Percentiles rank a stretch among this genome's conserved stretches.
phyloP scores from a whole-genome alignment of 176 grass and related monocot genomes.

The Carex myosuroides region DNA sequence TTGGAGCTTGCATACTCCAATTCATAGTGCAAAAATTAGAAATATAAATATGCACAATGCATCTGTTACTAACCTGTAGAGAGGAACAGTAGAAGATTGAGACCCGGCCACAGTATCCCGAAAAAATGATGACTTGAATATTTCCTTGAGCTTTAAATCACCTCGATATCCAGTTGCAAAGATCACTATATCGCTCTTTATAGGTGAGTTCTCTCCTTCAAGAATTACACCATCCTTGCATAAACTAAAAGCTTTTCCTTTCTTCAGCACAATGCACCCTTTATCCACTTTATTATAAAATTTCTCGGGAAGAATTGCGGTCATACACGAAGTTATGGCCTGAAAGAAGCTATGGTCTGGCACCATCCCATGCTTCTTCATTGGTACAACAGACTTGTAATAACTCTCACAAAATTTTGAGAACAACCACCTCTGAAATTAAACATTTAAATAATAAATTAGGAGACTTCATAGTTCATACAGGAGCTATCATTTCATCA shows the following conservation, averaged over 20 bases:
- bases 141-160: constrained; percentile 34
- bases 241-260: constrained; percentile 33
- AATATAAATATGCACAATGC: background rate
- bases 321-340: constrained; percentile 9
- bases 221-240: constrained; percentile 30
- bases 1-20: background rate
- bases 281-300: constrained; percentile 41
- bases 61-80: constrained; percentile 27
- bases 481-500: background rate
- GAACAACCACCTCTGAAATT: constrained; percentile 29
- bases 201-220: constrained; percentile 10
- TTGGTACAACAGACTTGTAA: constrained; percentile 19
- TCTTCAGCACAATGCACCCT: constrained; percentile 40
- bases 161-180: constrained; percentile 33
- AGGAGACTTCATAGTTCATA: background rate
- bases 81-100: constrained; percentile 24
- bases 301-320: constrained; percentile 19
- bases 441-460: background rate
- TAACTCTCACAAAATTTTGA: constrained; percentile 40
- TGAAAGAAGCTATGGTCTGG: constrained; percentile 41
- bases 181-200: constrained; percentile 31
- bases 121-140: constrained; percentile 32
- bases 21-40: background rate
- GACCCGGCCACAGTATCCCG: constrained; percentile 20
- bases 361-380: constrained; percentile 34